phyloP scores from a whole-genome alignment of 2,329 filamentous ascomycete species.

The Curvularia spicifera region DNA sequence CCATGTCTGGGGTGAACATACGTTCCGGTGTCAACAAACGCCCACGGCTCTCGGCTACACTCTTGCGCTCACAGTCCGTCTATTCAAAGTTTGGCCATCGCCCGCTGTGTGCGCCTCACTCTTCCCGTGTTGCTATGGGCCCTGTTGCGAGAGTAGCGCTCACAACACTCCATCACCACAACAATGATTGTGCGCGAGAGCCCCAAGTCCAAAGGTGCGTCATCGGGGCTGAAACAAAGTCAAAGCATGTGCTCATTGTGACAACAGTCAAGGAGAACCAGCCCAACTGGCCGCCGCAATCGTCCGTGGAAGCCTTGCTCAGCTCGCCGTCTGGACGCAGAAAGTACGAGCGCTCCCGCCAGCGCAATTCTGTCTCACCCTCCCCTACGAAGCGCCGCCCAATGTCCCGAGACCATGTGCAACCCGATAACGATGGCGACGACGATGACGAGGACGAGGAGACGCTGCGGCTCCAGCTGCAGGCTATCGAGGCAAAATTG shows the following conservation, averaged over 20 bases:
- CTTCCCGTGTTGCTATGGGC: constrained; percentile 40
- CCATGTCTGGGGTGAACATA: constrained; percentile 28
- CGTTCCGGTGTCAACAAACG: constrained; percentile 27
- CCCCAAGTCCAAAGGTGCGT: constrained; percentile 52
- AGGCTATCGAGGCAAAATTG: constrained; percentile 85
- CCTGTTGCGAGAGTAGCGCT: constrained; percentile 19
- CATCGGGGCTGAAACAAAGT: background rate
- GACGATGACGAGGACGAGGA: constrained; percentile 78
- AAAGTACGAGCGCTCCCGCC: constrained; percentile 69
- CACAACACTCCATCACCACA: constrained; percentile 28
- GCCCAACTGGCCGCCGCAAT: constrained; percentile 67
- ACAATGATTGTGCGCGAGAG: constrained; percentile 58
- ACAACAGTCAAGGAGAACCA: constrained; percentile 46
- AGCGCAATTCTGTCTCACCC: constrained; percentile 63
- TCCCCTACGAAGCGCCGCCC: constrained; percentile 62
- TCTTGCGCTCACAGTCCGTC: constrained; percentile 1
- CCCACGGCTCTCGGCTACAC: constrained; percentile 11
- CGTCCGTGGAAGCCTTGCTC: constrained; percentile 66
- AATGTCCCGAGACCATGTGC: constrained; percentile 25
- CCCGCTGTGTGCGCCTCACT: background rate
- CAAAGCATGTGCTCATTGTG: constrained; percentile 22
- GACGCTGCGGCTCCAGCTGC: constrained; percentile 81
- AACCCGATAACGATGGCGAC: constrained; percentile 39
- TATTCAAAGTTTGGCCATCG: background rate
- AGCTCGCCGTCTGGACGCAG: constrained; percentile 80